Evolutionary conservation across 73 alveolate genomes (phyloP).

Genomic region (Blepharisma japonicum): DNA sequence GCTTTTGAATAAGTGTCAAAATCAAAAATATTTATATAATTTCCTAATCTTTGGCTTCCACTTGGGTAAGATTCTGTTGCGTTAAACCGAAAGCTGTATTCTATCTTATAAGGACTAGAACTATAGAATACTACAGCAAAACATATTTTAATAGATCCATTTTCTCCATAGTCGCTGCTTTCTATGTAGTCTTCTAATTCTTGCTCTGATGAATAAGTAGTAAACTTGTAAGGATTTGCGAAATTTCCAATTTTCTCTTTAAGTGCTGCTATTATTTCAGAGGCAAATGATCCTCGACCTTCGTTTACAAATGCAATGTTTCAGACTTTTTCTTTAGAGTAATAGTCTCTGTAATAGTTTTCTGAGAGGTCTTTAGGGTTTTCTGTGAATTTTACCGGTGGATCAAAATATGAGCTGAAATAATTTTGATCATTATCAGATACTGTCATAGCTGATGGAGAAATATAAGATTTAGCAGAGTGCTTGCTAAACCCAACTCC

Average conservation of each 20-base stretch:
- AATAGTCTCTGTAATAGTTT: no score
- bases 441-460: no score
- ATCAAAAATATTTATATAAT: constrained; percentile 39
- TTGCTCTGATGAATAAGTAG: constrained; percentile 39
- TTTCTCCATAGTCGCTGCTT: constrained; percentile 43
- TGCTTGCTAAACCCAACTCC: not conserved
- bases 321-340: no score
- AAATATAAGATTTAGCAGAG: not conserved
- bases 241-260: no score
- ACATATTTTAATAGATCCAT: constrained; percentile 21
- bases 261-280: no score
- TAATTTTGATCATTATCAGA: no score
- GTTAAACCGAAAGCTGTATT: not conserved
- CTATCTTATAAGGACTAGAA: constrained; percentile 20
- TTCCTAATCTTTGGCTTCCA: constrained; percentile 65
- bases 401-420: no score
- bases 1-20: not conserved
- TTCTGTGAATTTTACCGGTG: no score
- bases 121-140: constrained; percentile 30
- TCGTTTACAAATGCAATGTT: no score
- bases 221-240: constrained; percentile 3
- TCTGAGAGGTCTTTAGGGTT: no score
- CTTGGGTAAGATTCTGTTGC: constrained; percentile 10
- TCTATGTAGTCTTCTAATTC: constrained; percentile 31
- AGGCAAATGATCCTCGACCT: no score